A percentile compares a stretch with the other conserved stretches of the same genome.
Conservation (phyloP, 1,139 yeast genomes). For the Blastobotrys malaysiensis region DNA sequence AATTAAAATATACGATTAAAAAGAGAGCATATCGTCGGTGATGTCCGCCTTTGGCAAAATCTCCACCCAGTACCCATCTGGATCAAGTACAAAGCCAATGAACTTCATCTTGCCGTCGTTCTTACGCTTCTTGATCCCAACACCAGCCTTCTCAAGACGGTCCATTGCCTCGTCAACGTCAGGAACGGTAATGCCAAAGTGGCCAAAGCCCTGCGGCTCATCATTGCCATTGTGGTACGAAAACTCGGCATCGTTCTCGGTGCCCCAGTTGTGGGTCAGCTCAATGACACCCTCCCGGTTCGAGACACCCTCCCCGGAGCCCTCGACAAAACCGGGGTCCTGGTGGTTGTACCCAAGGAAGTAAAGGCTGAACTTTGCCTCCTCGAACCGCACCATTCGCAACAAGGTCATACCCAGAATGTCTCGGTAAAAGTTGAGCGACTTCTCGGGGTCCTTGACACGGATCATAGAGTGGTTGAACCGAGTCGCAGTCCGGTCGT, state of each 20-base stretch:
- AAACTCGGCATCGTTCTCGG: conserved; percentile 70
- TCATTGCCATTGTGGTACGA: conserved; percentile 84
- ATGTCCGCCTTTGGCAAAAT: conserved; percentile 44
- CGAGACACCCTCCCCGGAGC: conserved; percentile 26
- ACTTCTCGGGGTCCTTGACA: conserved; percentile 73
- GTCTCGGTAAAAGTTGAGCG: conserved; percentile 70
- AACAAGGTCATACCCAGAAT: conserved; percentile 75
- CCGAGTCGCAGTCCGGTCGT: conserved; percentile 39
- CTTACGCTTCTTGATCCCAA: conserved; percentile 44
- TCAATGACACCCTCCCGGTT: conserved; percentile 68
- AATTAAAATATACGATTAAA: neutral
- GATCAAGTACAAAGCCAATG: conserved; percentile 75
- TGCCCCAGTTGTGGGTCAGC: conserved; percentile 92
- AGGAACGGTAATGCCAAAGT: conserved; percentile 67
- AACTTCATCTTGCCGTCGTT: conserved; percentile 58
- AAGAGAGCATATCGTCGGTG: neutral
- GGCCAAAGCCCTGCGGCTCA: conserved; percentile 78
- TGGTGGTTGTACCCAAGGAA: conserved; percentile 61
- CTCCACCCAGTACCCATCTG: conserved; percentile 89
- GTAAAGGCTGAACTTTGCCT: conserved; percentile 77
- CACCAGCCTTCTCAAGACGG: conserved; percentile 47
- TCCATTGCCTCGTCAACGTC: conserved; percentile 56
- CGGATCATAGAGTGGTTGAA: conserved; percentile 93
- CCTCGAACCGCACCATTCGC: conserved; percentile 49
- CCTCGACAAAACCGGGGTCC: conserved; percentile 32